Conservation (phyloP, 1,139 yeast genomes). For the Kodamaea anthophila region DNA sequence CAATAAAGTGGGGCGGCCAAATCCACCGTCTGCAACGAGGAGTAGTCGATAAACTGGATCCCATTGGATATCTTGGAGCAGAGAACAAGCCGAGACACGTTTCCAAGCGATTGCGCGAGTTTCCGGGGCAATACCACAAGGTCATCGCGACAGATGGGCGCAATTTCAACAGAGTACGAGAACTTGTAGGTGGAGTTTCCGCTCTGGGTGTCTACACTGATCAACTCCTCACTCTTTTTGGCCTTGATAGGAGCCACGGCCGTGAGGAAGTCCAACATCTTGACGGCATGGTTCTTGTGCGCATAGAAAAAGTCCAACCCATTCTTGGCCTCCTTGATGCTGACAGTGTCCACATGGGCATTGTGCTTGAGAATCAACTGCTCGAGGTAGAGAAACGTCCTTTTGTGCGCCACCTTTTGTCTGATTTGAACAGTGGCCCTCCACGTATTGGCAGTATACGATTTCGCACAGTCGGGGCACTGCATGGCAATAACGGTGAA, state of each 20-base stretch:
- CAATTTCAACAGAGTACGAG: slow-evolving; percentile 87
- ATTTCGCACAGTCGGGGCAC: slow-evolving; percentile 97
- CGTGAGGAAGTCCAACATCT: slow-evolving; percentile 84
- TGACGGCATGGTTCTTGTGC: slow-evolving; percentile 84
- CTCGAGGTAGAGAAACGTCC: slow-evolving; percentile 91
- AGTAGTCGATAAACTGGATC: slow-evolving; percentile 81
- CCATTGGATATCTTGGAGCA: slow-evolving; percentile 80
- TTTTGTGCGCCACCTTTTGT: slow-evolving; percentile 94
- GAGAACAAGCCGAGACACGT: slow-evolving; percentile 74
- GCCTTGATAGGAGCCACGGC: slow-evolving; percentile 85
- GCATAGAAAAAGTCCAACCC: slow-evolving; percentile 93
- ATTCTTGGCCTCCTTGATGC: slow-evolving; percentile 87
- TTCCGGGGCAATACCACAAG: slow-evolving; percentile 82
- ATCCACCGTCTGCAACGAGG: slow-evolving; percentile 76
- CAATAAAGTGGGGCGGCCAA: slow-evolving; percentile 72
- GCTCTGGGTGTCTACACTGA: slow-evolving; percentile 88
- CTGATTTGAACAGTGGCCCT: slow-evolving; percentile 95
- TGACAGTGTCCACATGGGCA: slow-evolving; percentile 91
- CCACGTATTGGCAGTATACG: slow-evolving; percentile 96
- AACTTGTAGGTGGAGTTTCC: slow-evolving; percentile 86
- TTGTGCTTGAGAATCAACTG: slow-evolving; percentile 89
- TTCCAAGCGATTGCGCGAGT: slow-evolving; percentile 79
- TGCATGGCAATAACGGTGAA: slow-evolving; percentile 93
- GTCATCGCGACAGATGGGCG: slow-evolving; percentile 97
- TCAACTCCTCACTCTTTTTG: slow-evolving; percentile 85